Conservation (phyloP, 169 alveolate species). For the Babesia ovata region DNA sequence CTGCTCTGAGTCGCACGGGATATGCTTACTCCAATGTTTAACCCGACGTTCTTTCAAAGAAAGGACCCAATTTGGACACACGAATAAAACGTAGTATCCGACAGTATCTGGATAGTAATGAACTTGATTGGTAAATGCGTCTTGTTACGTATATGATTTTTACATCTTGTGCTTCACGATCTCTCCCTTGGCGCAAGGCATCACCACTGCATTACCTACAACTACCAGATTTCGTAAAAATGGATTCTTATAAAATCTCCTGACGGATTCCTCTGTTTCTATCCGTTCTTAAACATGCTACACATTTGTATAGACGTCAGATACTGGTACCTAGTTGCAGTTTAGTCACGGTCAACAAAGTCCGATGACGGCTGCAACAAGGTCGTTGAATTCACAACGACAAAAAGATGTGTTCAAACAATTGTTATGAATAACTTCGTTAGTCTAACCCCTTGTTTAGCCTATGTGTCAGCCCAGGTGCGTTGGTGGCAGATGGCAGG, state of each 20-base stretch:
- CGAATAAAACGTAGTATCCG: not conserved
- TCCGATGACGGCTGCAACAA: not conserved
- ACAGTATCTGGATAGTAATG: not conserved
- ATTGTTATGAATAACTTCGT: not conserved
- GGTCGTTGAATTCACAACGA: not conserved
- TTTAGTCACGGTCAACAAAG: not conserved
- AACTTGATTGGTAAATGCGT: not conserved
- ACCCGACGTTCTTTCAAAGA: not conserved
- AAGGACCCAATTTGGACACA: not conserved
- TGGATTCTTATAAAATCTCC: too few species aligned
- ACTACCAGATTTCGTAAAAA: too few species aligned
- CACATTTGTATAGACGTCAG: constrained; percentile 1
- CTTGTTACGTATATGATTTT: not conserved
- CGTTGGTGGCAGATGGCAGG: constrained; percentile 28
- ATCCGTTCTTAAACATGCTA: too few species aligned
- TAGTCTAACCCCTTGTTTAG: not conserved
- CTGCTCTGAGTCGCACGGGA: too few species aligned
- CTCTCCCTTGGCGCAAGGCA: too few species aligned
- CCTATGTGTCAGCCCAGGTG: not conserved
- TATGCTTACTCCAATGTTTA: too few species aligned
- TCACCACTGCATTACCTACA: too few species aligned
- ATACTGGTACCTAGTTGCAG: constrained; percentile 17
- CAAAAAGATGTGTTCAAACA: not conserved
- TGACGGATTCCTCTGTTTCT: too few species aligned
- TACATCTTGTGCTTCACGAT: not conserved